Evolutionary conservation across 1,284 basidiomycete genomes (phyloP).

Genomic region (Wallemia hederae): DNA sequence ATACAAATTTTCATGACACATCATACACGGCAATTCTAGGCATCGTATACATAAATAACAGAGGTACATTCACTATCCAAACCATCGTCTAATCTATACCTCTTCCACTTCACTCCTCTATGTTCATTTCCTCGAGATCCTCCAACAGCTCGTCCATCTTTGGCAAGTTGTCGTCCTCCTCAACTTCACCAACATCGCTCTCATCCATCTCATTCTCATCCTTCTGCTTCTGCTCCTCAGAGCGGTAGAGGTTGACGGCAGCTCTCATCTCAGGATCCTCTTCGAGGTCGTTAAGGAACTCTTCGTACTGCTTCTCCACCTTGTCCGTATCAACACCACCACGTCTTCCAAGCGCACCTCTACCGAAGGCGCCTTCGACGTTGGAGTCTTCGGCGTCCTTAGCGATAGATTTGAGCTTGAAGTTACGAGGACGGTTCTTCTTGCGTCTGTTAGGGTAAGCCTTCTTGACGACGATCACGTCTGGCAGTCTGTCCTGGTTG

Average conservation of each 20-base stretch:
- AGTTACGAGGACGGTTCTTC: constrained; percentile 55
- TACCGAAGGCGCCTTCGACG: constrained; percentile 19
- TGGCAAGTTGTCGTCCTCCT: constrained; percentile 72
- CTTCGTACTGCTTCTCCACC: constrained; percentile 86
- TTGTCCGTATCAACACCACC: constrained; percentile 75
- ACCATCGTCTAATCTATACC: background rate
- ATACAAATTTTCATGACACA: background rate
- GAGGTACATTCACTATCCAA: background rate
- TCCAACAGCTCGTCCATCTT: constrained; percentile 75
- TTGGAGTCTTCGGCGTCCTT: constrained; percentile 44
- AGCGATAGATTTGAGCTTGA: constrained; percentile 77
- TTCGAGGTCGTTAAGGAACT: constrained; percentile 81
- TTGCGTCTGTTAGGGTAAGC: constrained; percentile 80
- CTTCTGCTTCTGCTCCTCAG: constrained; percentile 14
- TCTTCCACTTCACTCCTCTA: constrained; percentile 10
- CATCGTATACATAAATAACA: background rate
- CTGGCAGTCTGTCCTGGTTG: constrained; percentile 44
- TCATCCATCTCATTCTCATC: constrained; percentile 15
- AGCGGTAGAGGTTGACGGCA: constrained; percentile 67
- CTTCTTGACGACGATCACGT: constrained; percentile 83
- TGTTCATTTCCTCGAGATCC: constrained; percentile 38
- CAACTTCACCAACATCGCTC: constrained; percentile 27
- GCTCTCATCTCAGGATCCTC: constrained; percentile 82
- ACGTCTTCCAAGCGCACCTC: constrained; percentile 62
- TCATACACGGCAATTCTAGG: background rate